Evolutionary conservation across 768 basidiomycete genomes (phyloP), one percentile per base, ranked within the genome.

Genomic region (Candolleomyces eurysporus): DNA sequence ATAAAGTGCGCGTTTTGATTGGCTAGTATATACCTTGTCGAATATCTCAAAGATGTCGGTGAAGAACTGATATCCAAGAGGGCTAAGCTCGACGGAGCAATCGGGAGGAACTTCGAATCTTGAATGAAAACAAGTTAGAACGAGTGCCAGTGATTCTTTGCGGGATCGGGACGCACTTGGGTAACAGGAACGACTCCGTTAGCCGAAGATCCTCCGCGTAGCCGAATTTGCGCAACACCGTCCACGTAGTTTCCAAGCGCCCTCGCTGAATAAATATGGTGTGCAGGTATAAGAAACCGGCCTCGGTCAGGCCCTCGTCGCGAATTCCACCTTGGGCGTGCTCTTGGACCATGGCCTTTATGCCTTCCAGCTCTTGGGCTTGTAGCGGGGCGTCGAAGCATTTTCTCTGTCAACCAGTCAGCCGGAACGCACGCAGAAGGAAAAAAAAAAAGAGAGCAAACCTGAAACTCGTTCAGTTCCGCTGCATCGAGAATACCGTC

Each of bases 401-500:
- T 83, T 96, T 96, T 65, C 93, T 81, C 94, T 96, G 65, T 26
- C 36, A 31, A 58, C 62, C 48, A 58, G 55, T 65, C 63, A 59
- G 61, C 62, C 40, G 59, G 48, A 45, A 14, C 36, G 17, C 2
- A 26, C 26, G 26, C 26, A 26, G 26, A 7, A 17, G 16, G 16
- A 31, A 57, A n/a, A 32, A 19, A 26, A 13, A 22, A 19, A 45
- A 32, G 13, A 21, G n/a, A n/a, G 19, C 80, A 59, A 61, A 95
- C 94, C 80, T 98, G 96, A 68, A 99, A 99, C 69, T 97, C 95
- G 71, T 98, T 98, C 39, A 99, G 80, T 71, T 99, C 96, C 21
- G 88, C 79, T 11, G 90, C 86, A 65, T 97, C 94, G 52, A 99
- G 79, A 48, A 97, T 77, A 0, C 94, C 95, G 68, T 98, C 96